Base-by-base conservation (phyloP, 108 stramenopile genomes). In the Skeletonema marinoi region DNA sequence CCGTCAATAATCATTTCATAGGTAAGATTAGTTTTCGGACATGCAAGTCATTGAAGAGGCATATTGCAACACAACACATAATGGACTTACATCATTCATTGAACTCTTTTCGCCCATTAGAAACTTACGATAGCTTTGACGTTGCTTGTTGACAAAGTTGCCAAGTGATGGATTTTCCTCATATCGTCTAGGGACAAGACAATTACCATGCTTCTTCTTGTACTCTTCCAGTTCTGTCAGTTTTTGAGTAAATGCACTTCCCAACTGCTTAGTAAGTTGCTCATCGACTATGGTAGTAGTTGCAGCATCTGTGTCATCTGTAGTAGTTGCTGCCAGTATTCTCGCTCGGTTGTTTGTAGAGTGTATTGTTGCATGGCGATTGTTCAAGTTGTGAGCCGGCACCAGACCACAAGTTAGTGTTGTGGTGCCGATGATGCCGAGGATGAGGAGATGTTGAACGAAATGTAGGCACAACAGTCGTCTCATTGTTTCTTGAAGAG, bases 111-210 rank as follows among this genome's bases (percentile, higher is more conserved):
- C 87, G 33, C 77, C 73, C 6, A 51, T 56, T 60, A 87, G 80
- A 66, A 80, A 81, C 65, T 93, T 86, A 10, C 92, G 88, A 25
- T 60, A 72, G 73, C 63, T 81, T 88, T 30, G 65, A 30, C 48
- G 65, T 67, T 90, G 89, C 30, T 86, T 80, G 0, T 72, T 86
- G 58, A 92, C 88, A 85, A 83, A 92, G 65, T 88, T 85, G 32
- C 87, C 88, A 60, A 89, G 62, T 51, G 87, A 85, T 13, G 86
- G 74, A 74, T 86, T 77, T 56, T 79, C 66, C 21, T 78, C 78
- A 30, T 78, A 85, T 54, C 81, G 58, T 11, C 92, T 76, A 1
- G 90, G 90, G 12, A 92, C 90, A 32, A 83, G 44, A 1, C 81
- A 73, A 74, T 94, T 81, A 3, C 93, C 91, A 70, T 89, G 74